Percentiles rank a stretch among this genome's conserved stretches.
Evolutionary conservation across 441 rosid genomes (phyloP).

Genomic region (Rhodomyrtus psidioides): DNA sequence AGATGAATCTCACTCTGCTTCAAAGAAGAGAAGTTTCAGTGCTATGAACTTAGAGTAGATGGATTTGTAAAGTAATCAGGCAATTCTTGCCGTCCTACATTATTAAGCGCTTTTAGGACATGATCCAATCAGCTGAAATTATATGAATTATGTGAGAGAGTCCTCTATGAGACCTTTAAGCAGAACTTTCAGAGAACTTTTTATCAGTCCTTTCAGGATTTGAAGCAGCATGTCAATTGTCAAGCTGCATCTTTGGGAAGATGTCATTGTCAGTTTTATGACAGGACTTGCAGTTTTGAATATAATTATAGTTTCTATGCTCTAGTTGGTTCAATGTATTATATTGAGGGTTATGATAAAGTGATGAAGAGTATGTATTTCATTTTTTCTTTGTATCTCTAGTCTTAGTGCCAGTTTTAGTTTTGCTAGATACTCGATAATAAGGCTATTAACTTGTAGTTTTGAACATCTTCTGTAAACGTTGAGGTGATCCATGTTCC

Average conservation of each 20-base stretch:
- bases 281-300: neutral
- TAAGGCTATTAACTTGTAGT: neutral
- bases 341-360: neutral
- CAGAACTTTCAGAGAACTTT: neutral
- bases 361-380: neutral
- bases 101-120: neutral
- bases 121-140: conserved; percentile 7
- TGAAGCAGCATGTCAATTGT: neutral
- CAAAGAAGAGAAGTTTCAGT: conserved; percentile 53
- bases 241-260: neutral
- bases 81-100: conserved; percentile 18
- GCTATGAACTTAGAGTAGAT: conserved; percentile 35
- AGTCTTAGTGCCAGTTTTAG: neutral
- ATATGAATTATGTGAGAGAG: neutral
- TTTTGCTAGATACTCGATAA: neutral
- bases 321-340: neutral
- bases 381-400: neutral
- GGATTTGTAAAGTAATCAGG: conserved; percentile 28
- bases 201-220: neutral
- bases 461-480: neutral
- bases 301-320: neutral
- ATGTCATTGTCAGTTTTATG: neutral
- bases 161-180: neutral
- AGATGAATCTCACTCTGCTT: conserved; percentile 30
- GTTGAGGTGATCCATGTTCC: neutral